Base-by-base conservation (phyloP, 345 rosid species). In the Passiflora organensis region DNA sequence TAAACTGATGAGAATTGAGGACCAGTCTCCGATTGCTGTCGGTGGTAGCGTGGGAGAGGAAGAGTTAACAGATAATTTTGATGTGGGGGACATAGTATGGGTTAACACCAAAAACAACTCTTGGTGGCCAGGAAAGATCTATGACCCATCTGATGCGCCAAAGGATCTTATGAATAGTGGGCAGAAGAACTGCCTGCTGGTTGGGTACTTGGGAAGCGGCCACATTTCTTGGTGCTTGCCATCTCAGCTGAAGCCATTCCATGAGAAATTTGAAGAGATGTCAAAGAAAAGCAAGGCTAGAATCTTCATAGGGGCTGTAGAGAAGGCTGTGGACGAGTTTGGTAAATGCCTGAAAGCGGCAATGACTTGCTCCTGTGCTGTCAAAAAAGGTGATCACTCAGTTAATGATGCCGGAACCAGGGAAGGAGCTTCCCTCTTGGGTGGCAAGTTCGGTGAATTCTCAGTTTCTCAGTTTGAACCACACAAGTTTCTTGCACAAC, bases 71-170 rank as follows among this genome's bases (percentile, higher is more conserved):
- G 60, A 38, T 41, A 67, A 61, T 65, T 72, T 79, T 60, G 37
- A 51, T 41, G 79, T 71, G 15, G 95, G 95, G 23, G 90, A 87
- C 74, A 63, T 85, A 51, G 96, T 91, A 9, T 91, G 95, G 96
- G 74, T 75, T 50, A 83, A 73, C 72, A 75, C 74, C 20, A 84
- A 78, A 61, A 75, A 63, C 60, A 69, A 70, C 41, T 76, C 72
- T 43, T 91, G 98, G 96, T 87, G 98, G 96, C 95, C 95, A 0
- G 96, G 95, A 55, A 85, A 80, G 80, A 65, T 88, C 36, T 59
- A 65, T 32, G 76, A 73, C 80, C 78, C 81, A 48, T 61, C 51
- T 49, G 59, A 68, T 55, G 75, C 58, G 48, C 41, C 66, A 2
- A 56, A 39, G 43, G 51, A 66, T 74, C 59, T 66, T 37, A 58